Base-by-base conservation (phyloP, 352 stramenopile genomes). In the Globisporangium camurandrum region DNA sequence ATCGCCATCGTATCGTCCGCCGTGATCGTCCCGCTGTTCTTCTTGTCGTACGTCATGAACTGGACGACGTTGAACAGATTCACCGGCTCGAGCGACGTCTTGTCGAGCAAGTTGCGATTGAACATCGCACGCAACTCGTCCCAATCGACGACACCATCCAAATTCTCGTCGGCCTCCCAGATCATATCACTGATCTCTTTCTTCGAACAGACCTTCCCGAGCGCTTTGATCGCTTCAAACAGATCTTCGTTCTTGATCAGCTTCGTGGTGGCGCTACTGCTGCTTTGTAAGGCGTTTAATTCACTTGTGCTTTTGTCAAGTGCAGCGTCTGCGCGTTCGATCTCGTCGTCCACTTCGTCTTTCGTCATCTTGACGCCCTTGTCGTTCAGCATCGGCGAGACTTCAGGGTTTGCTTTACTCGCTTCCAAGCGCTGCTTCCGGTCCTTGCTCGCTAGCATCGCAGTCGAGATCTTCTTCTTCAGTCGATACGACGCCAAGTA, bases 1-100 rank as follows among this genome's bases (percentile, higher is more conserved):
- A 98, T 98, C 48, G 97, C 92, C 95, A 99, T 99, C 3, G 94
- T 98, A 63, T 99, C 95, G 64, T 99, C 95, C 9, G 97, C 93
- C 3, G 85, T 97, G 57, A 98, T 97, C 37, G 79, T 81, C 7
- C 88, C 90, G 64, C 93, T 96, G 54, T 87, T 93, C 59, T 98
- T 95, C 59, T 92, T 92, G 67, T 98, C 95, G 67, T 97, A 98
- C 54, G 97, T 97, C 92, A 98, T 97, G 67, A 98, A 98, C 71
- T 98, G 92, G 48, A 98, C 84, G 54, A 98, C 88, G 64, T 98
- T 97, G 66, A 98, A 98, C 24, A 98, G 74, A 37, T 96, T 96
- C 30, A 87, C 85, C 1, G 94, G 95, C 66, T 99, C 95, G 12
- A 98, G 76, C 58, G 96, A 89, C 22, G 86, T 98, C 36, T 85